Evolutionary conservation across 352 stramenopile species (phyloP).

Genomic region (Phytophthora tubulina): DNA sequence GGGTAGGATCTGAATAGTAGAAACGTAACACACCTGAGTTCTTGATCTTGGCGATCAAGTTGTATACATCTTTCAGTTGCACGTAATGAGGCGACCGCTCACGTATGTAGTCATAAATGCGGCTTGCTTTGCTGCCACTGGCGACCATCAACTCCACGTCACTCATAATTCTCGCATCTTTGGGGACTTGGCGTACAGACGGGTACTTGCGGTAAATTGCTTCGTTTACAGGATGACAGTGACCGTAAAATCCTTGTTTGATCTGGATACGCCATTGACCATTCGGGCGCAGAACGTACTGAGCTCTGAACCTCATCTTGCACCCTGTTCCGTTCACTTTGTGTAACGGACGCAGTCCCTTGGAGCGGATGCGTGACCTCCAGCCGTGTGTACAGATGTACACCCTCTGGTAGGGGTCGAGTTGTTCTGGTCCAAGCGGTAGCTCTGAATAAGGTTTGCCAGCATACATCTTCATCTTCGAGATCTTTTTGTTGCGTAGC

Average conservation of each 20-base stretch:
- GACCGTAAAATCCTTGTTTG: constrained; percentile 9
- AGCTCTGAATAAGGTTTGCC: neutral
- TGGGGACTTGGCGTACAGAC: neutral
- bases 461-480: neutral
- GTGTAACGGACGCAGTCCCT: neutral
- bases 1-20: neutral
- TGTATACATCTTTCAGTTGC: constrained; percentile 15
- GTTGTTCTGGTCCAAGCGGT: neutral
- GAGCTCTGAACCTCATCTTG: neutral
- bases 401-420: constrained; percentile 14
- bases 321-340: neutral
- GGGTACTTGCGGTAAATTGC: constrained; percentile 4
- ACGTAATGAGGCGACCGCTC: neutral
- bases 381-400: constrained; percentile 21
- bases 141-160: constrained; percentile 14
- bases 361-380: constrained; percentile 7
- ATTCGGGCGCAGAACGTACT: neutral
- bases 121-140: constrained; percentile 25
- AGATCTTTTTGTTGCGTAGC: neutral
- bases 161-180: neutral
- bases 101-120: constrained; percentile 30
- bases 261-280: constrained; percentile 3
- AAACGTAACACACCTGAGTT: constrained; percentile 3
- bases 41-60: constrained; percentile 16
- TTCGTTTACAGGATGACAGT: constrained; percentile 1